phyloP scores from a whole-genome alignment of 768 basidiomycete genomes.

The Pleurotus tuber-regium region DNA sequence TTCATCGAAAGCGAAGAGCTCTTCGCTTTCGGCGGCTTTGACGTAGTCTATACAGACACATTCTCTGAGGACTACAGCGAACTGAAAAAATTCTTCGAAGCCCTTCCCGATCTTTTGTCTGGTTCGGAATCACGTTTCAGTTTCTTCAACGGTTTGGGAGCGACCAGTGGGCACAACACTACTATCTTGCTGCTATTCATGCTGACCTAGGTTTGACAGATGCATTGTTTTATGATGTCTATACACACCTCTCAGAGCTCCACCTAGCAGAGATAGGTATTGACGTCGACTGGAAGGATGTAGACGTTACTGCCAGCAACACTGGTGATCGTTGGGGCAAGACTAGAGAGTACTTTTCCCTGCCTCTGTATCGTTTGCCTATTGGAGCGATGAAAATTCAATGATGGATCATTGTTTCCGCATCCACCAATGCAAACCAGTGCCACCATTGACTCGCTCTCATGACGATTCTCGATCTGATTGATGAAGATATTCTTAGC shows the following conservation, averaged over 20 bases:
- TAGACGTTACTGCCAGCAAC: conserved; percentile 54
- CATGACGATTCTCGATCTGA: not conserved
- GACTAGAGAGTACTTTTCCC: conserved; percentile 71
- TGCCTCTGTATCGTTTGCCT: conserved; percentile 74
- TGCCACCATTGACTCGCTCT: too few relatives aligned
- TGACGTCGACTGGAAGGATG: conserved; percentile 78
- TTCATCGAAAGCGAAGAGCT: conserved; percentile 60
- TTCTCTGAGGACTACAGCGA: conserved; percentile 88
- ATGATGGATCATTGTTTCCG: conserved; percentile 2
- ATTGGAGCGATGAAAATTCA: conserved; percentile 34
- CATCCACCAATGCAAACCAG: not conserved
- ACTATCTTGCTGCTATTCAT: conserved; percentile 8
- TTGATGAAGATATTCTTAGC: too few relatives aligned
- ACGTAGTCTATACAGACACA: conserved; percentile 89
- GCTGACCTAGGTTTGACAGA: conserved; percentile 43
- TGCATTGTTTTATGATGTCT: conserved; percentile 87
- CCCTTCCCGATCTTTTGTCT: conserved; percentile 71
- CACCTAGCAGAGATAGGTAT: conserved; percentile 83
- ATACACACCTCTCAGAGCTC: conserved; percentile 78
- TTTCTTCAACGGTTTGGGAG: conserved; percentile 97
- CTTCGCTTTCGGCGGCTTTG: conserved; percentile 71
- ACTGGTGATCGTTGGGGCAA: conserved; percentile 68
- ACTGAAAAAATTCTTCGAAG: conserved; percentile 78
- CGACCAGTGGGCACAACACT: conserved; percentile 63
- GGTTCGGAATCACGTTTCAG: conserved; percentile 79